Evolutionary conservation across 1,284 basidiomycete species (phyloP).

Genomic region (Termitomyces sp.): DNA sequence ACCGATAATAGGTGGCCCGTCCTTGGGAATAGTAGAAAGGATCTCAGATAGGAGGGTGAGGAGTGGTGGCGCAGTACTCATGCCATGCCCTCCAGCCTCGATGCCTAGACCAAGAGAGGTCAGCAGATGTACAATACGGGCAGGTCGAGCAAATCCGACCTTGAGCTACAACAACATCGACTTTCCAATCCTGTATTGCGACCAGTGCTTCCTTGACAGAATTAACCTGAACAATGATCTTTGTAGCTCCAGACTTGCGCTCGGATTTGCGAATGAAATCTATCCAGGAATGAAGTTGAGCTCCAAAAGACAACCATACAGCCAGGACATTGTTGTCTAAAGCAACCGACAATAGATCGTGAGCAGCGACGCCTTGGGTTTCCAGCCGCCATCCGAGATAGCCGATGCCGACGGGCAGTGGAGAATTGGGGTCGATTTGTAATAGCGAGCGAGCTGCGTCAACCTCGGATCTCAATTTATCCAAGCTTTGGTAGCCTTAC

Average conservation of each 20-base stretch:
- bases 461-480: slow-evolving; percentile 45
- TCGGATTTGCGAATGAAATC: slow-evolving; percentile 52
- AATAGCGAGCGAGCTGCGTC: slow-evolving; percentile 40
- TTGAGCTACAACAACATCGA: slow-evolving; percentile 73
- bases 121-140: slow-evolving; percentile 4
- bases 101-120: slow-evolving; percentile 40
- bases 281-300: slow-evolving; percentile 55
- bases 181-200: slow-evolving; percentile 58
- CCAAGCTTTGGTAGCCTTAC: slow-evolving; percentile 40
- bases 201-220: slow-evolving; percentile 52
- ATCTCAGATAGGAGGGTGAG: slow-evolving; percentile 56
- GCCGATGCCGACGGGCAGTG: slow-evolving; percentile 66
- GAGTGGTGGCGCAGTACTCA: slow-evolving; percentile 48
- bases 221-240: slow-evolving; percentile 59
- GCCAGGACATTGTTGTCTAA: slow-evolving; percentile 56
- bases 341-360: slow-evolving; percentile 43
- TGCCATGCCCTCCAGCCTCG: slow-evolving; percentile 74
- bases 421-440: slow-evolving; percentile 25
- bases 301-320: slow-evolving; percentile 71
- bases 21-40: slow-evolving; percentile 37
- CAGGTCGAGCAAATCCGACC: slow-evolving; percentile 34
- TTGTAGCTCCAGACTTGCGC: slow-evolving; percentile 36
- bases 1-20: slow-evolving; percentile 53
- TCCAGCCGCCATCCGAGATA: slow-evolving; percentile 71
- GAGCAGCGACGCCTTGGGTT: slow-evolving; percentile 29